phyloP scores from a whole-genome alignment of 441 rosid species.

The Macaranga tanarius region DNA sequence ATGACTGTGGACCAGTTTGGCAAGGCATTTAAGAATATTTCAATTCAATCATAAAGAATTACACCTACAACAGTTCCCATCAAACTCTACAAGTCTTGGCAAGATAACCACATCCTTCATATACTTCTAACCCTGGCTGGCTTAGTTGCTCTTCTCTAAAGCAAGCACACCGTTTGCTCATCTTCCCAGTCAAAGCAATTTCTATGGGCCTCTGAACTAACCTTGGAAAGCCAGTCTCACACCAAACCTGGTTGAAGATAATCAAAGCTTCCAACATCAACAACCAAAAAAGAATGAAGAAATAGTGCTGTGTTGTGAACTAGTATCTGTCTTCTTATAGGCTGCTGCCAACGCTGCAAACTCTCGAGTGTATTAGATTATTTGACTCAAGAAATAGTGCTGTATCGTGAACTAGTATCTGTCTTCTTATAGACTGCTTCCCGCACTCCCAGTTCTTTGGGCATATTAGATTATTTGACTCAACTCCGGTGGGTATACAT shows the following conservation, averaged over 20 bases:
- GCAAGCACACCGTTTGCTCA: constrained; percentile 94
- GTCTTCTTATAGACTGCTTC: background rate
- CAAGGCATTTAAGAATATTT: too few species aligned
- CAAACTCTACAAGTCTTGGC: constrained; percentile 67
- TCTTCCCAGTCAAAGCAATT: constrained; percentile 83
- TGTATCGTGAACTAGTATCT: background rate
- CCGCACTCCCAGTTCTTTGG: too few species aligned
- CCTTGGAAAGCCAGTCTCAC: constrained; percentile 83
- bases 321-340: background rate
- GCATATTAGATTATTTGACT: too few species aligned
- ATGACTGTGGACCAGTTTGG: too few species aligned
- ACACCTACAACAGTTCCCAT: constrained; percentile 7
- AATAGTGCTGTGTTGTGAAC: background rate
- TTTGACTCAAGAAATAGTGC: background rate
- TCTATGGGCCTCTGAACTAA: constrained; percentile 79
- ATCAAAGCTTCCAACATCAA: background rate
- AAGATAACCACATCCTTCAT: constrained; percentile 71
- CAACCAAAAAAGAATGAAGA: background rate
- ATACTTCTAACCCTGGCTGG: constrained; percentile 73
- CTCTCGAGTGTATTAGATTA: too few species aligned
- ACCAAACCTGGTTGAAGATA: constrained; percentile 66
- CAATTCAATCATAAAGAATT: too few species aligned
- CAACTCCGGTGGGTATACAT: background rate
- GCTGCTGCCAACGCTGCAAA: background rate
- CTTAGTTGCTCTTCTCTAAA: constrained; percentile 62